Evolutionary conservation across 1,284 basidiomycete species (phyloP).

Genomic region (Ceratobasidium sp.): DNA sequence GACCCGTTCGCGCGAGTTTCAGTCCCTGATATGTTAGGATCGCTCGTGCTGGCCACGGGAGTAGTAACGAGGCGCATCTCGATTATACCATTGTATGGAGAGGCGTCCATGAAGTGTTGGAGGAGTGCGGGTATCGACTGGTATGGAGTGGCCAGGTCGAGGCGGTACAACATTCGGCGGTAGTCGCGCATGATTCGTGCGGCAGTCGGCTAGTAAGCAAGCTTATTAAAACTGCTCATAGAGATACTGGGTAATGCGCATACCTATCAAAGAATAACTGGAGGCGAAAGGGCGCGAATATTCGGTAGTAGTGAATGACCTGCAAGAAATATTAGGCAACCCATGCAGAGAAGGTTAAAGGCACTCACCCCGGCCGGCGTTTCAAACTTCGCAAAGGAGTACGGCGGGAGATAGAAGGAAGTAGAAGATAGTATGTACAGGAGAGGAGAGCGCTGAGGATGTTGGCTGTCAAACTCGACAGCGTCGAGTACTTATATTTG

Average conservation of each 20-base stretch:
- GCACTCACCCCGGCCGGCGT: neutral
- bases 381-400: neutral
- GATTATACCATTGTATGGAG: conserved; percentile 26
- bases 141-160: conserved; percentile 39
- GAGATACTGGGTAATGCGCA: neutral
- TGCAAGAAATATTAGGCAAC: neutral
- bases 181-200: conserved; percentile 30
- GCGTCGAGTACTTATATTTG: conserved; percentile 23
- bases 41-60: conserved; percentile 36
- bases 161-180: conserved; percentile 38
- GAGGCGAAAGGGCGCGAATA: neutral
- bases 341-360: no score
- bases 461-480: conserved; percentile 9
- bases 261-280: neutral
- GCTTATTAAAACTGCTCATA: neutral
- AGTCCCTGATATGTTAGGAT: conserved; percentile 27
- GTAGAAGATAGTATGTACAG: neutral
- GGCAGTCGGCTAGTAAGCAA: neutral
- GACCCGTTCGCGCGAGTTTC: conserved; percentile 19
- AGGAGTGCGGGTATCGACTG: conserved; percentile 36
- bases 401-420: neutral
- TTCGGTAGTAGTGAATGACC: neutral
- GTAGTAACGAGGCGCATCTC: conserved; percentile 37
- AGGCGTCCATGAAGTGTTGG: conserved; percentile 39
- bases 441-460: neutral